Conservation (phyloP, 345 rosid species). For the Lumnitzera littorea region DNA sequence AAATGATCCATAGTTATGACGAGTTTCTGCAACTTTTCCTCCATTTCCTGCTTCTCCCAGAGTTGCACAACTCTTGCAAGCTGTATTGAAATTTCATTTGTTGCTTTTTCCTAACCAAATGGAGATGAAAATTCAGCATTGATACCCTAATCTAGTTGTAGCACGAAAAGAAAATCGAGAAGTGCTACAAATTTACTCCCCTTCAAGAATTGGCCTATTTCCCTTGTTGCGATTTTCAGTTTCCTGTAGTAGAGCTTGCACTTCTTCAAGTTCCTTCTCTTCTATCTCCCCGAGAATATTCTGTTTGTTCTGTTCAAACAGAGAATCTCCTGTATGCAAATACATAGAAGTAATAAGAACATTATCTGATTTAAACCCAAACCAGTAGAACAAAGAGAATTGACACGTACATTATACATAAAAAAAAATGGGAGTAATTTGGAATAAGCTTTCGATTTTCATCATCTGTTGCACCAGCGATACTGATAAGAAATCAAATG, state of each 20-base stretch:
- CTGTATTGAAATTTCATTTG: conserved; percentile 67
- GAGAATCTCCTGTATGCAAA: too few relatives aligned
- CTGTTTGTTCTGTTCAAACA: conserved; percentile 56
- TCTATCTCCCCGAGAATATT: conserved; percentile 80
- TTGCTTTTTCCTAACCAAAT: conserved; percentile 61
- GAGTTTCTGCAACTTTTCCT: conserved; percentile 80
- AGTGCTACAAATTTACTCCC: conserved; percentile 37
- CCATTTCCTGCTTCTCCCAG: conserved; percentile 92
- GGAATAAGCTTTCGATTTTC: conserved; percentile 65
- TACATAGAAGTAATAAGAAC: too few relatives aligned
- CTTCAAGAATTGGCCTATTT: conserved; percentile 75
- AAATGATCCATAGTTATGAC: conserved; percentile 90
- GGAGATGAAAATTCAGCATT: neutral
- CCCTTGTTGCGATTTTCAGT: conserved; percentile 67
- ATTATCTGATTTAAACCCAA: too few relatives aligned
- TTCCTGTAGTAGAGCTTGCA: conserved; percentile 73
- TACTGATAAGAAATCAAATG: conserved; percentile 33
- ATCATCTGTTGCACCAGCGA: conserved; percentile 82
- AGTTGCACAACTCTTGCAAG: conserved; percentile 80
- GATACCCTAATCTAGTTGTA: neutral
- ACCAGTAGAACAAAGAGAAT: too few relatives aligned
- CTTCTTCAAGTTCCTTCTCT: conserved; percentile 86
- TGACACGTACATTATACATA: too few relatives aligned
- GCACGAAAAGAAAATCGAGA: neutral
- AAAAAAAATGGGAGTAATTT: conserved; percentile 70